Conservation (phyloP, 306 rosid species). For the Vicia sativa region DNA sequence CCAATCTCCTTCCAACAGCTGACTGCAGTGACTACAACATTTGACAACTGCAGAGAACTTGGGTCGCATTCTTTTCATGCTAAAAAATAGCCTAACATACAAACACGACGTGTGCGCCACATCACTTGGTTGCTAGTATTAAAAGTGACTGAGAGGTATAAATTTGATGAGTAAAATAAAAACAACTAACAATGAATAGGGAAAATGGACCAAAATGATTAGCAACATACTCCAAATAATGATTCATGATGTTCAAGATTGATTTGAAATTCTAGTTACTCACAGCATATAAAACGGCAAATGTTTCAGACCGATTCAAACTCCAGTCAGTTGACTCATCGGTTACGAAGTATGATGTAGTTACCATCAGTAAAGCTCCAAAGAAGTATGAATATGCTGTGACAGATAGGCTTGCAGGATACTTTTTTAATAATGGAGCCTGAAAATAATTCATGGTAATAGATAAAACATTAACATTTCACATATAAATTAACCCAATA, state of each 20-base stretch:
- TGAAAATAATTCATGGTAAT: conserved; percentile 48
- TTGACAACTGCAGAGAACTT: not conserved
- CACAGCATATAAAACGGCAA: conserved; percentile 91
- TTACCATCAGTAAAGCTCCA: conserved; percentile 85
- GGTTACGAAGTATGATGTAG: conserved; percentile 67
- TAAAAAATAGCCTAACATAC: conserved; percentile 9
- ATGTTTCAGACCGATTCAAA: conserved; percentile 70
- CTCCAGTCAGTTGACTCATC: conserved; percentile 80
- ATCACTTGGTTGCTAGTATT: too few species aligned
- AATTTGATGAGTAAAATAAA: conserved; percentile 24
- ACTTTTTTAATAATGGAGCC: conserved; percentile 88
- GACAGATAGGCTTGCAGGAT: conserved; percentile 87
- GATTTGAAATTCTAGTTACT: conserved; percentile 44
- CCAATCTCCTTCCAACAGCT: not conserved
- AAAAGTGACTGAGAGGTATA: too few species aligned
- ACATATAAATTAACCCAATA: conserved; percentile 22
- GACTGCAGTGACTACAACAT: not conserved
- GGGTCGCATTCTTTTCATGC: conserved; percentile 12
- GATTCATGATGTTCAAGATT: conserved; percentile 18
- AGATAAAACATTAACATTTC: conserved; percentile 31
- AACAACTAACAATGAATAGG: conserved; percentile 24
- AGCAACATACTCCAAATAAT: conserved; percentile 11
- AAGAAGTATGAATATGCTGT: conserved; percentile 86
- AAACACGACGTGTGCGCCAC: too few species aligned
- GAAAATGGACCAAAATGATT: conserved; percentile 33